Evolutionary conservation across 257 asterid species (phyloP).

Genomic region (Voacanga thouarsii): DNA sequence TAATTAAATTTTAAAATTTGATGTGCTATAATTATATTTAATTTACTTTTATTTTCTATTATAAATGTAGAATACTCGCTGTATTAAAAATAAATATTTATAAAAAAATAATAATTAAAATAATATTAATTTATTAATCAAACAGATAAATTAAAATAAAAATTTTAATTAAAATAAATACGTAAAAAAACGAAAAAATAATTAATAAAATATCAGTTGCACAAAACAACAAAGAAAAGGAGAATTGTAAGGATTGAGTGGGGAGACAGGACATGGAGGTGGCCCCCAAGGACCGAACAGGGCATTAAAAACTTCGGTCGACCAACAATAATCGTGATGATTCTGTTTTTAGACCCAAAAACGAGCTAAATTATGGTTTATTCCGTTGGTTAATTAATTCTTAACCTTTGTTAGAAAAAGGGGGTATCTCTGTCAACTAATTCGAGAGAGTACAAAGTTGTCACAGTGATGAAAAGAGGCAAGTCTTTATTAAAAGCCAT

Average conservation of each 20-base stretch:
- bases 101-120: no score
- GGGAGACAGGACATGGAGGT: constrained; percentile 19
- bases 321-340: background rate
- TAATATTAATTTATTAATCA: no score
- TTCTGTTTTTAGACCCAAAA: background rate
- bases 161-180: no score
- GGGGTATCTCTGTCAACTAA: constrained; percentile 28
- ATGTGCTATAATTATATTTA: no score
- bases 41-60: no score
- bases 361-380: background rate
- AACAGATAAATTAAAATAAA: no score
- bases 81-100: no score
- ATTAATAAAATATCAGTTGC: background rate
- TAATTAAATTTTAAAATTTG: no score
- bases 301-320: constrained; percentile 11
- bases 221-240: constrained; percentile 9
- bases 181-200: no score
- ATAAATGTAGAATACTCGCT: no score
- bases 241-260: constrained; percentile 1
- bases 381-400: background rate
- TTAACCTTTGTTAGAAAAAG: background rate
- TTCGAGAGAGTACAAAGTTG: constrained; percentile 17
- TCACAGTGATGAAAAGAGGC: constrained; percentile 21
- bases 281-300: constrained; percentile 17
- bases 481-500: constrained; percentile 31